Base-by-base conservation (phyloP, 2,329 filamentous ascomycete species). In the Ascochyta pisi region DNA sequence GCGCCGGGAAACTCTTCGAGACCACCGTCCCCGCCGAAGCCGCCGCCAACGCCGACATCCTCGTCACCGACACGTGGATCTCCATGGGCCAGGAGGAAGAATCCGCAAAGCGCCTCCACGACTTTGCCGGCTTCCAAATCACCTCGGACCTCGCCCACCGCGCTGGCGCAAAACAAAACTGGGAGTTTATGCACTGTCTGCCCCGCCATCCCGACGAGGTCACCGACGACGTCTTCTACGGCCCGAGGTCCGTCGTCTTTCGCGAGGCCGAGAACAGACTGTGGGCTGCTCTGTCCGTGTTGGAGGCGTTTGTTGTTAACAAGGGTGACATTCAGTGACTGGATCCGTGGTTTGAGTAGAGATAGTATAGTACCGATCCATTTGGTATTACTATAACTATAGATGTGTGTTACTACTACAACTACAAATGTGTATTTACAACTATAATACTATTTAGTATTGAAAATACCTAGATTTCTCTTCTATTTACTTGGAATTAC, bases 121-220 rank as follows among this genome's bases (percentile, higher is more conserved):
- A 87, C 2, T 99, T 99, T 74, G 84, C 84, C 27, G 93, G 94
- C 13, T 99, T 93, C 78, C 94, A 97, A 75, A 90, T 99, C 70
- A 97, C 94, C 3, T 85, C 88, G 43, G 90, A 95, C 39, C 81
- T 99, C 64, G 94, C 92, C 1, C 85, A 88, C 76, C 84, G 88
- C 45, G 93, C 92, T 39, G 93, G 92, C 19, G 95, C 95, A 38
- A 96, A 95, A 75, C 82, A 89, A 13, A 84, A 85, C 61, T 99
- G 95, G 95, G 92, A 91, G 77, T 99, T 99, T 76, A 97, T 99
- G 95, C 95, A 99, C 81, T 99, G 95, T 75, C 78, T 99, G 56
- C 95, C 95, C 13, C 86, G 95, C 60, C 93, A 99, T 73, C 85
- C 86, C 0, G 94, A 99, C 76, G 95, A 99, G 79, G 95, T 99